phyloP scores from a whole-genome alignment of 2,329 filamentous ascomycete species.

The Phaeosphaeriaceae sp. region DNA sequence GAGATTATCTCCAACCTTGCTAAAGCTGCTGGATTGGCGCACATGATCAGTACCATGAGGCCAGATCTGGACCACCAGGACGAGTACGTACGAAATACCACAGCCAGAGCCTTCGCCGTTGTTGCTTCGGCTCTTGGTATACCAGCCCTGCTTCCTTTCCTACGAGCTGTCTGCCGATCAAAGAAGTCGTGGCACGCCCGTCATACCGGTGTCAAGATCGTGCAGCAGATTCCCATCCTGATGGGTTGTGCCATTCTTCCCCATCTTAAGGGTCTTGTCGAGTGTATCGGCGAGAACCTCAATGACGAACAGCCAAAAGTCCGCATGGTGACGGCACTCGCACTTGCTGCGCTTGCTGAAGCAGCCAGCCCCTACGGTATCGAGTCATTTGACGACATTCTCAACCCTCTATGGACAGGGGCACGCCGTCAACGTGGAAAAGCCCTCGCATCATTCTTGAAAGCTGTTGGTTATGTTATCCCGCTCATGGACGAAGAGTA shows the following conservation, averaged over 20 bases:
- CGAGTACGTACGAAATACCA: constrained; percentile 98
- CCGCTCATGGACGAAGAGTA: constrained; percentile 99
- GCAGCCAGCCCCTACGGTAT: constrained; percentile 98
- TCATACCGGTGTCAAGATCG: constrained; percentile 98
- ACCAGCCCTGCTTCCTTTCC: constrained; percentile 90
- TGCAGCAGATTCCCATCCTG: constrained; percentile 97
- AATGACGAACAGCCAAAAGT: constrained; percentile 99
- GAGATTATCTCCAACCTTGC: constrained; percentile 98
- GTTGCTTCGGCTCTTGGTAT: constrained; percentile 96
- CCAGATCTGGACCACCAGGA: constrained; percentile 98
- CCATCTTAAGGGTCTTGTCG: constrained; percentile 93
- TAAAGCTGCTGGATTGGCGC: constrained; percentile 94
- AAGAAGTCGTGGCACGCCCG: constrained; percentile 99
- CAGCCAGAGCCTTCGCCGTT: constrained; percentile 93
- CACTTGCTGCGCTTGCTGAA: constrained; percentile 93
- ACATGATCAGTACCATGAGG: constrained; percentile 99
- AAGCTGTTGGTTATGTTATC: constrained; percentile 97
- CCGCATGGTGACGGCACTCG: constrained; percentile 91
- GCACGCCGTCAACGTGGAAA: constrained; percentile 96
- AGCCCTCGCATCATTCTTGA: constrained; percentile 92
- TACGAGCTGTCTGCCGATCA: constrained; percentile 93
- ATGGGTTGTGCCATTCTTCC: constrained; percentile 98
- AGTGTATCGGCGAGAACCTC: constrained; percentile 93
- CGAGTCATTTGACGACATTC: constrained; percentile 96
- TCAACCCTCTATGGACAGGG: constrained; percentile 96